Percentiles rank a stretch among this genome's conserved stretches.
These are phyloP conservation scores for Malus orientalis DNA, from an alignment of 306 rosid species.

Conservation along the genomic window DNA sequence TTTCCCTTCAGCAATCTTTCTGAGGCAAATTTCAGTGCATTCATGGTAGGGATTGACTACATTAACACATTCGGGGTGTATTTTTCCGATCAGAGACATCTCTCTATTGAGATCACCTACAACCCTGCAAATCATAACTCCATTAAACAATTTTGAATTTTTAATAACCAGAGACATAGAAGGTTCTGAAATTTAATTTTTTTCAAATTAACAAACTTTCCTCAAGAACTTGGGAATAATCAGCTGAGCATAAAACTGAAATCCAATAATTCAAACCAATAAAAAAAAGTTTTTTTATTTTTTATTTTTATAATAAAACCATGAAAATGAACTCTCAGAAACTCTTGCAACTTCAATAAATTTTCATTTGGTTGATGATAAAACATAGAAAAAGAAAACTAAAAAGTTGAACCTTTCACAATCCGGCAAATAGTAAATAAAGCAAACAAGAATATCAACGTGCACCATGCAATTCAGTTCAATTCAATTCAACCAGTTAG, in stretches of 20 bases:
- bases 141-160: background rate
- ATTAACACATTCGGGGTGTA: slow-evolving; percentile 51
- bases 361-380: background rate
- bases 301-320: background rate
- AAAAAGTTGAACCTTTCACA: background rate
- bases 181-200: background rate
- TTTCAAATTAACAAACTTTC: background rate
- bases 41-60: slow-evolving; percentile 83
- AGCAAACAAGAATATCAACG: background rate
- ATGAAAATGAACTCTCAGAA: background rate
- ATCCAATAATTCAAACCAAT: background rate
- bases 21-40: slow-evolving; percentile 63
- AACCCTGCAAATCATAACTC: background rate
- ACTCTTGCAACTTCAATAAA: background rate
- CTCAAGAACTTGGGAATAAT: background rate
- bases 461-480: background rate
- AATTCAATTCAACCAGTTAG: background rate
- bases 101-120: slow-evolving; percentile 4
- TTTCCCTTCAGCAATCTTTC: slow-evolving; percentile 56
- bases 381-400: background rate
- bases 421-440: background rate
- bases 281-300: too few relatives aligned
- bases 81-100: slow-evolving; percentile 58
- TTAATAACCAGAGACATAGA: background rate
- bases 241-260: background rate